phyloP scores from a whole-genome alignment of 176 grass and related monocot species.

The Oryza meyeriana region DNA sequence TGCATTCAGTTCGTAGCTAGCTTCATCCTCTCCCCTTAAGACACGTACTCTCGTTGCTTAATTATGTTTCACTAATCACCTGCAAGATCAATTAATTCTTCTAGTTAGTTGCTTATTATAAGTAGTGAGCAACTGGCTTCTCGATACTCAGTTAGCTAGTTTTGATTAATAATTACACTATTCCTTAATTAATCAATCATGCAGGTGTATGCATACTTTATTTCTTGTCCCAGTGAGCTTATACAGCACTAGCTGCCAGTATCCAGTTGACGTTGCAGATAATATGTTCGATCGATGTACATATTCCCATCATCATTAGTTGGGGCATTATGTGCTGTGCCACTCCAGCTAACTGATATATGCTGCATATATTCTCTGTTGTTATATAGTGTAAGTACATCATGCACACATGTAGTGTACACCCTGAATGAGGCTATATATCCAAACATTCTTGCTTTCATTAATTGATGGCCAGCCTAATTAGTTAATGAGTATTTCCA shows the following conservation, averaged over 20 bases:
- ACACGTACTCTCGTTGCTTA: background rate
- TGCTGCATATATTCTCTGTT: constrained; percentile 9
- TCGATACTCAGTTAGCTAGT: background rate
- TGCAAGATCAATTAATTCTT: background rate
- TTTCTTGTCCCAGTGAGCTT: background rate
- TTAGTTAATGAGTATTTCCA: background rate
- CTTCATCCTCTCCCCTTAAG: background rate
- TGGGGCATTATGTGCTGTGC: constrained; percentile 18
- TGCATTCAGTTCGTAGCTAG: background rate
- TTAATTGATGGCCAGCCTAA: background rate
- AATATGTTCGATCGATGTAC: background rate
- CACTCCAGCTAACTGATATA: background rate
- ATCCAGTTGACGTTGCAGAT: constrained; percentile 20
- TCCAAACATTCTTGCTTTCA: background rate
- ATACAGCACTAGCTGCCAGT: background rate
- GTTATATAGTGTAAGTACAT: background rate
- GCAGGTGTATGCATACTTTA: background rate
- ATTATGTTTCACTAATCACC: background rate
- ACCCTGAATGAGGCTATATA: background rate
- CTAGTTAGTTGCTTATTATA: background rate
- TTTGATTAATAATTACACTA: background rate
- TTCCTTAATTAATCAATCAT: constrained; percentile 22
- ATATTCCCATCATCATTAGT: constrained; percentile 35
- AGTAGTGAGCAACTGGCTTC: background rate
- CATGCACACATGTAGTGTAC: background rate